Base-by-base conservation (phyloP, 2,329 filamentous ascomycete species). In the Ceratocystis destructans region DNA sequence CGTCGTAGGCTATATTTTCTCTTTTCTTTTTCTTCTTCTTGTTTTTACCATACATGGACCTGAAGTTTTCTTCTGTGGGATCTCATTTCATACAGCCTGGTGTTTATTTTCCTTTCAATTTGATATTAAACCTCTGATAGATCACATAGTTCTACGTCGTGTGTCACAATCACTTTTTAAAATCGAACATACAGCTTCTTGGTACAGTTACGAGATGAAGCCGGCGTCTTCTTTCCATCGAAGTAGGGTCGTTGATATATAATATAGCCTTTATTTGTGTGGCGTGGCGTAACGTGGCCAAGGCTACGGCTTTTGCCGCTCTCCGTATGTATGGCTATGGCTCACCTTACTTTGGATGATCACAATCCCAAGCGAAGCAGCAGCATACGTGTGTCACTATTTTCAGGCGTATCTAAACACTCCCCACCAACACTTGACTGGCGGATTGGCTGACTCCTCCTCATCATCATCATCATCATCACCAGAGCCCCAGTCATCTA, bases 401-500 rank as follows among this genome's bases (percentile, higher is more conserved):
- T 62, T 44, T 66, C 46, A 28, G 48, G 48, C 48, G 12, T 20
- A 45, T 44, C 72, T 77, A 71, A 83, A 89, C 1, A 88, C 76
- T 5, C 83, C 85, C 81, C 86, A 84, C 87, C 87, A 89, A 71
- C 87, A 90, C 59, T 79, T 80, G 37, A 89, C 82, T 12, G 72
- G 71, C 2, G 73, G 75, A 37, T 15, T 2, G 8, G 25, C 22
- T 8, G 50, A 70, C 66, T 66, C 68, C n/a, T 62, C 66, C 15
- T 69, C 62, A 3, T 25, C 22, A 25, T 83, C 79, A 1, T 79
- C 80, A 31, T 25, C 22, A 25, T 83, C 79, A 1, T 79, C 80
- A 31, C 79, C 78, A 37, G 77, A 78, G 1, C 79, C 81, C 89
- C 89, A 93, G 73, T 93, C 89, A 72, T 93, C 89, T 71, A 83